Conservation (phyloP, 164 flowering plant genomes). For the Platanus orientalis region DNA sequence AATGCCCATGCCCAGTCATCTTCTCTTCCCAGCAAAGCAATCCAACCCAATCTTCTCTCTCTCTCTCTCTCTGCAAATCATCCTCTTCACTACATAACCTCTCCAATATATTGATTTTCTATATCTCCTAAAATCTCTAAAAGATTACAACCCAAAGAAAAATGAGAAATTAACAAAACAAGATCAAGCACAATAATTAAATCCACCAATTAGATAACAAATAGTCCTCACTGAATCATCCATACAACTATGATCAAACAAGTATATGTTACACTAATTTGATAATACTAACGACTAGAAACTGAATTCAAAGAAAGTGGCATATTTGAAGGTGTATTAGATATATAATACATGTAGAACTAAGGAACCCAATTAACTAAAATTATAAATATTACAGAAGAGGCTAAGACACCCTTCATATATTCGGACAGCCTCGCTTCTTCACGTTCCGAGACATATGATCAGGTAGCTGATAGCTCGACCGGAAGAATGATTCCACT, state of each 20-base stretch:
- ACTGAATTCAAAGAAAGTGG: too few species aligned
- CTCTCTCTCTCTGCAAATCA: neutral
- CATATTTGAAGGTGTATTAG: too few species aligned
- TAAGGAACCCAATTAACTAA: neutral
- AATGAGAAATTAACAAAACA: too few species aligned
- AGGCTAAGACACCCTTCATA: neutral
- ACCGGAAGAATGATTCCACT: neutral
- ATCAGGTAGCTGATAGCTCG: neutral
- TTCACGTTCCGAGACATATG: neutral
- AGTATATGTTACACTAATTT: too few species aligned
- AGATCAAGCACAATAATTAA: too few species aligned
- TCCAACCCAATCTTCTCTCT: neutral
- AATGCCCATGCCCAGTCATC: neutral
- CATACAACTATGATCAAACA: neutral
- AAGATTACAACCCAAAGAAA: too few species aligned
- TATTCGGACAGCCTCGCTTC: neutral
- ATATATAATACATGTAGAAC: neutral
- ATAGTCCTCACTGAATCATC: neutral
- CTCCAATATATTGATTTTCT: too few species aligned
- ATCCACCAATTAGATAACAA: neutral
- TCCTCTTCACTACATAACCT: neutral
- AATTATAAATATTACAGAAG: neutral
- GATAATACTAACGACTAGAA: too few species aligned
- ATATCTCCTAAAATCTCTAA: neutral
- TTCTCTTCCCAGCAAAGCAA: neutral